A percentile compares a stretch with the other conserved stretches of the same genome.
Conservation (phyloP, 2,329 filamentous ascomycete species). For the Ramularia collo-cygni region DNA sequence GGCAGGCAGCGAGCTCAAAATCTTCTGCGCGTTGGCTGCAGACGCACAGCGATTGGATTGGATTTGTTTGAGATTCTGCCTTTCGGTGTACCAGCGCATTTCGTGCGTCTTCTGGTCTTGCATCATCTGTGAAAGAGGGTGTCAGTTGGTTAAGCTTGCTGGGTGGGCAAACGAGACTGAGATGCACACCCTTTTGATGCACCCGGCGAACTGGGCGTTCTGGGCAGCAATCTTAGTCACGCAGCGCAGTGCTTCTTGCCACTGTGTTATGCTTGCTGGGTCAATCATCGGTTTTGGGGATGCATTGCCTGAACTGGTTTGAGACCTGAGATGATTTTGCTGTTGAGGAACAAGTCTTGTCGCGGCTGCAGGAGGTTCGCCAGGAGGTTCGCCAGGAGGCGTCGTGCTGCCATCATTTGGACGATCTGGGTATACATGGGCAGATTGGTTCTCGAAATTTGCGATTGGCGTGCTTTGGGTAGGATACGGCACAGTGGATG, state of each 20-base stretch:
- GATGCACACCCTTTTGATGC: conserved; percentile 34
- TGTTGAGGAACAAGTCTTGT: no score
- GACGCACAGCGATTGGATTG: conserved; percentile 24
- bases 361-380: no score
- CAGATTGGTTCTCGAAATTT: no score
- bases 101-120: conserved; percentile 57
- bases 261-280: conserved; percentile 43
- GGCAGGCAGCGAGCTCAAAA: conserved; percentile 25
- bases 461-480: no score
- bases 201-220: conserved; percentile 36
- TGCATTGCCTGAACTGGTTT: conserved; percentile 16
- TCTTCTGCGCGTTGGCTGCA: conserved; percentile 25
- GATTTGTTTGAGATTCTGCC: conserved; percentile 29
- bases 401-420: no score
- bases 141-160: conserved; percentile 22
- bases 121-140: conserved; percentile 44
- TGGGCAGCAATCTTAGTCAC: conserved; percentile 41
- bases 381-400: no score
- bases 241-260: conserved; percentile 41
- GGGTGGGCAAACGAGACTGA: not conserved
- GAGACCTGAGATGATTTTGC: conserved; percentile 20
- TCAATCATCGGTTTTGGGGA: conserved; percentile 32
- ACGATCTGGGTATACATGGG: no score
- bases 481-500: no score
- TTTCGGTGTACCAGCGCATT: conserved; percentile 45